Evolutionary conservation across 345 rosid genomes (phyloP).

Genomic region (Viola odorata): DNA sequence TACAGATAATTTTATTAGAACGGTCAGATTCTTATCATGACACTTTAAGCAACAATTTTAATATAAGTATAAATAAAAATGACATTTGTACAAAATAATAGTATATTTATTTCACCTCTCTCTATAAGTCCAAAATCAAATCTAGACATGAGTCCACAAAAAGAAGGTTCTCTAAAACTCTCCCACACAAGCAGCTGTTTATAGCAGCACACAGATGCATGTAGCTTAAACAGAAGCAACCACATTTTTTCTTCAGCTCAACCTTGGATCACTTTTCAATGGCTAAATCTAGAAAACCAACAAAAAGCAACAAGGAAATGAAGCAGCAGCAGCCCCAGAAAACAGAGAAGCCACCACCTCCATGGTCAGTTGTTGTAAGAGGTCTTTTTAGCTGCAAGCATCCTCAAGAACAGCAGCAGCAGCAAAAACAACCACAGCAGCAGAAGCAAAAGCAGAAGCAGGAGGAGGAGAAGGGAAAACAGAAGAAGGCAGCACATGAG

Average conservation of each 20-base stretch:
- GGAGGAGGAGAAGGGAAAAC: not conserved
- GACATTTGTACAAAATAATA: no score
- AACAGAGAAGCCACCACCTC: constrained; percentile 35
- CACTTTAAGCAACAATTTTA: no score
- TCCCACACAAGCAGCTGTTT: no score
- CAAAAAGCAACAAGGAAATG: constrained; percentile 29
- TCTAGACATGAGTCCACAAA: no score
- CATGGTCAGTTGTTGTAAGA: constrained; percentile 49
- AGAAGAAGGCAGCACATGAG: not conserved
- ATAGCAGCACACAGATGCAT: no score
- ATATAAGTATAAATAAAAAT: no score
- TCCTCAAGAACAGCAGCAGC: constrained; percentile 6
- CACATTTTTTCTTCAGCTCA: not conserved
- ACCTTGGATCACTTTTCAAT: constrained; percentile 20
- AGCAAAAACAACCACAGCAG: not conserved
- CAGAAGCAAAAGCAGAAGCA: not conserved
- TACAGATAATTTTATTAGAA: no score
- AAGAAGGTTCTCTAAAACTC: no score
- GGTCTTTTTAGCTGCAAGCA: constrained; percentile 45
- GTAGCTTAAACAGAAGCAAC: no score
- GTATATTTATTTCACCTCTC: no score
- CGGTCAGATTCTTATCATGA: no score
- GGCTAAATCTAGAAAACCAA: constrained; percentile 38
- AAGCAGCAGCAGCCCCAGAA: constrained; percentile 30
- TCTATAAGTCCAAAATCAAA: no score